Conservation (phyloP, 768 basidiomycete genomes). For the Boletus sp. region DNA sequence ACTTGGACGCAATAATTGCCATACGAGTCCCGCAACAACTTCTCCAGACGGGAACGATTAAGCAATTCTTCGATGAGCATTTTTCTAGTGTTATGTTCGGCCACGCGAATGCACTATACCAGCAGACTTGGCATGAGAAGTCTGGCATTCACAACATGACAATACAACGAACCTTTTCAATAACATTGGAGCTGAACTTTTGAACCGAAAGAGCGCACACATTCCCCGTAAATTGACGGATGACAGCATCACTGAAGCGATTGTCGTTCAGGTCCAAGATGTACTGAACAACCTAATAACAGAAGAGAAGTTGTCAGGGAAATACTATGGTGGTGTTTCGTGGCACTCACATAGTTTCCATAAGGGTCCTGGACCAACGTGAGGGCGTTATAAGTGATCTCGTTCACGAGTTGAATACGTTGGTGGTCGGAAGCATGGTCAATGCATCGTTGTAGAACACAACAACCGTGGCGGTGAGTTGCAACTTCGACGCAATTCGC, state of each 20-base stretch:
- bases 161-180: conserved; percentile 72
- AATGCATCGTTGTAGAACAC: conserved; percentile 95
- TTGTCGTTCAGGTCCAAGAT: conserved; percentile 98
- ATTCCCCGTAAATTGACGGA: conserved; percentile 96
- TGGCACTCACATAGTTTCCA: conserved; percentile 73
- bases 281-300: conserved; percentile 87
- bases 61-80: conserved; percentile 92
- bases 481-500: conserved; percentile 99
- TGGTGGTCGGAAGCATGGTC: conserved; percentile 97
- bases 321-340: not conserved
- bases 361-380: conserved; percentile 98
- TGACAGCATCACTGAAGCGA: conserved; percentile 95
- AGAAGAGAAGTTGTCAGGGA: not conserved
- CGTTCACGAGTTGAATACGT: conserved; percentile 92
- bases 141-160: not conserved
- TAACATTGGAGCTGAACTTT: conserved; percentile 99
- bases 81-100: conserved; percentile 92
- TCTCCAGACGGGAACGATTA: conserved; percentile 92
- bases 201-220: conserved; percentile 97
- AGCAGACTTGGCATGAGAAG: not conserved
- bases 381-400: conserved; percentile 97
- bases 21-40: conserved; percentile 92
- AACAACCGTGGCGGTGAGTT: conserved; percentile 96
- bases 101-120: conserved; percentile 78
- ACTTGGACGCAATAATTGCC: conserved; percentile 95